These are phyloP conservation scores for Pseudogymnoascus sp. DNA, from an alignment of 2,329 filamentous ascomycete genomes.

Conservation along the genomic window DNA sequence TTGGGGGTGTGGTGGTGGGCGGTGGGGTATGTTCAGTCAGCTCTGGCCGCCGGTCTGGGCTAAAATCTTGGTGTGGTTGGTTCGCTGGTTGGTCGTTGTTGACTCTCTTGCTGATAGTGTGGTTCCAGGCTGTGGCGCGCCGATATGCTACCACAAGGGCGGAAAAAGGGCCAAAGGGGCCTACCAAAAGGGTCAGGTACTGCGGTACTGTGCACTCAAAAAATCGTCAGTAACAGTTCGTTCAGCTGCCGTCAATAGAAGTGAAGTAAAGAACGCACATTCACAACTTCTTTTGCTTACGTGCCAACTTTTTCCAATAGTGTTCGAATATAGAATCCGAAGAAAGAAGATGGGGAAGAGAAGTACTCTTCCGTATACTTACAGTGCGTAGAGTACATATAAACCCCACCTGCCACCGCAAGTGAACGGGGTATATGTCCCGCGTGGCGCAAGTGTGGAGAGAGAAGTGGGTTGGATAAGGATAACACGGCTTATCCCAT, in stretches of 20 bases:
- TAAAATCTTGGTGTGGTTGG: background rate
- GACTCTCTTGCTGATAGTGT: background rate
- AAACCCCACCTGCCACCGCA: conserved; percentile 3
- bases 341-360: background rate
- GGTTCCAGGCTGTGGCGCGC: background rate
- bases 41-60: background rate
- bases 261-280: background rate
- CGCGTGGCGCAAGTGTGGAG: conserved; percentile 4
- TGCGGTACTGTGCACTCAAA: background rate
- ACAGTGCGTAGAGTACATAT: background rate
- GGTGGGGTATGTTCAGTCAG: background rate
- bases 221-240: background rate
- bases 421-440: conserved; percentile 2
- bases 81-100: background rate
- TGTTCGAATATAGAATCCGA: background rate
- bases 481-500: conserved; percentile 8
- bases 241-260: background rate
- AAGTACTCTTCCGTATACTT: background rate
- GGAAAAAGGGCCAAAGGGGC: background rate
- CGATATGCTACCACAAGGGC: background rate
- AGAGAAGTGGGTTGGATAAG: conserved; percentile 8
- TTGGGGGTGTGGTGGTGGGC: background rate
- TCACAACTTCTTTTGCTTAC: background rate
- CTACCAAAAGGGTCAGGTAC: background rate
- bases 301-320: background rate